These are phyloP conservation scores for Arthroderma sp. DNA, from an alignment of 2,329 filamentous ascomycete genomes.

Conservation along the genomic window DNA sequence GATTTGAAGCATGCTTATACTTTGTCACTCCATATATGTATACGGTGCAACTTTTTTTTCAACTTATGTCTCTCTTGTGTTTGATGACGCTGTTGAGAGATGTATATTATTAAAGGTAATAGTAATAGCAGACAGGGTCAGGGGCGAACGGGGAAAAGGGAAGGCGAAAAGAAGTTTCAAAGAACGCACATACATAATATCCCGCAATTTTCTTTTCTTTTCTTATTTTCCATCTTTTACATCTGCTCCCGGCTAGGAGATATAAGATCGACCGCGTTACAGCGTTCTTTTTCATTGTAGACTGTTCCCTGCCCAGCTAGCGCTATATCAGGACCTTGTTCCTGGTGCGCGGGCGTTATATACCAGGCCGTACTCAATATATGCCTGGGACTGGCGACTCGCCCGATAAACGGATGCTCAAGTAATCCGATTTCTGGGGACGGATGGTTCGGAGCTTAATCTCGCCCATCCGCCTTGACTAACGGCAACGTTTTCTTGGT, in stretches of 20 bases:
- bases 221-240: not conserved
- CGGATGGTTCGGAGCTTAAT: not conserved
- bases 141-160: not conserved
- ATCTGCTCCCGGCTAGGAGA: not conserved
- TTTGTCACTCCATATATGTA: not conserved
- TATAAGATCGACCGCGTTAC: not conserved
- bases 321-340: not conserved
- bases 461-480: not conserved
- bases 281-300: not conserved
- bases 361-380: not conserved
- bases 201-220: not conserved
- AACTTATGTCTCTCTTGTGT: no score
- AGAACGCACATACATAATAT: slow-evolving; percentile 5
- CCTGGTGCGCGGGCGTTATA: not conserved
- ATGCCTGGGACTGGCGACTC: not conserved
- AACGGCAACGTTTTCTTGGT: not conserved
- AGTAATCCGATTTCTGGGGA: not conserved
- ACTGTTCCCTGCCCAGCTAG: not conserved
- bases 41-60: not conserved
- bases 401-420: not conserved
- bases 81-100: no score
- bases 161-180: slow-evolving; percentile 3
- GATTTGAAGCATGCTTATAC: not conserved
- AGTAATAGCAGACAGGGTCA: not conserved
- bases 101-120: not conserved